Base-by-base conservation (phyloP, 164 flowering plant species). In the Magnolia changhungtana region DNA sequence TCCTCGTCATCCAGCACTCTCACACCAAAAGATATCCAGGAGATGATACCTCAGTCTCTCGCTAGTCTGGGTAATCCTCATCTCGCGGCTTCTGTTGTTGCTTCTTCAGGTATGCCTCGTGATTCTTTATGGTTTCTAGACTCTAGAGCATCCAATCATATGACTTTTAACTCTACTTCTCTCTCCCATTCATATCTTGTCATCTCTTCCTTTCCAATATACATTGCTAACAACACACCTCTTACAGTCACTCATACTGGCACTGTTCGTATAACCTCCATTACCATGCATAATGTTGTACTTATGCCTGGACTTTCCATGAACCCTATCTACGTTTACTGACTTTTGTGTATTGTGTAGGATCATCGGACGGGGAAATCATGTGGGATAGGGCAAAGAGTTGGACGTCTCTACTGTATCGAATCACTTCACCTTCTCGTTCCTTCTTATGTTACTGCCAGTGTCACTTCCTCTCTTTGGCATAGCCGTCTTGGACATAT, bases 391-490 rank as follows among this genome's bases (percentile, higher is more conserved):
- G 24, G 24, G 24, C 24, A 1, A 0, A 23, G 1, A 23, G 24
- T 23, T 23, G 24, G 24, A 23, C 1, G 24, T 23, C 24, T 23
- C 24, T 23, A 23, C 24, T 23, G 1, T 23, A 23, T 23, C 24
- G 24, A 23, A 1, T 23, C 24, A 23, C 37, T 68, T 11, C 50
- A 11, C 11, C 45, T 68, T 31, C 19, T 6, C 4, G 45, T 24
- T 0, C 71, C 71, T 31, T 14, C 71, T 13, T 68, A 11, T 31
- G 71, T 68, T 19, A 7, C 71, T 69, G 72, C 72, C 63, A 58
- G 63, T 58, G 19, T 18, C 19, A 11, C 63, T 18, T 58, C 63
- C 19, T 58, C 63, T 58, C 63, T 58, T 58, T 58, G 63, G 63
- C 63, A 58, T 58, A 1, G 1, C 19, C 19, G 3, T 58, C 63